A percentile compares a stretch with the other conserved stretches of the same genome.
These are phyloP conservation scores for Fomitopsis palustris DNA, from an alignment of 1,284 basidiomycete species.

Conservation along the genomic window DNA sequence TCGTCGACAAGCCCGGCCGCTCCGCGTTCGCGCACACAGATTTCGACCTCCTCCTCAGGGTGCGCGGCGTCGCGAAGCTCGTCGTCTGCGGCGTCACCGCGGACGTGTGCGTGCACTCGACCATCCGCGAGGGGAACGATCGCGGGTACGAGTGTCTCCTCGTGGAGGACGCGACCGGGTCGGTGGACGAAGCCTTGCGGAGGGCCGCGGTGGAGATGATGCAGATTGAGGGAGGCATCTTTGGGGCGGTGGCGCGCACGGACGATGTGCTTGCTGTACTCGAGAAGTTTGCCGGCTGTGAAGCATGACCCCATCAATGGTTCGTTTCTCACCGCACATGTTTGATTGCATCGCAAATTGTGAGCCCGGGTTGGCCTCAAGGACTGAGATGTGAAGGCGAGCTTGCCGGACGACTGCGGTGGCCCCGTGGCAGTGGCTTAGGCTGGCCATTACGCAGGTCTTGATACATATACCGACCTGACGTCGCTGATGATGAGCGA, in stretches of 20 bases:
- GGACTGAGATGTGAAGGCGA: no score
- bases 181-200: not conserved
- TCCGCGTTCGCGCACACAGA: slow-evolving; percentile 11
- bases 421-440: no score
- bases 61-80: slow-evolving; percentile 4
- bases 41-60: slow-evolving; percentile 8
- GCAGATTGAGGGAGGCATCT: slow-evolving; percentile 5
- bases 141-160: slow-evolving; percentile 7
- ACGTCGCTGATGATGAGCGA: no score
- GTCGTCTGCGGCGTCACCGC: slow-evolving; percentile 10
- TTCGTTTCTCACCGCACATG: no score
- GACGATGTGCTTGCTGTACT: slow-evolving; percentile 1
- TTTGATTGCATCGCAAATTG: no score
- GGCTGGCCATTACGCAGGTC: no score
- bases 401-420: no score
- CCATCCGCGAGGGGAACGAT: slow-evolving; percentile 10
- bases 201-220: slow-evolving; percentile 4
- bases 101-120: slow-evolving; percentile 10
- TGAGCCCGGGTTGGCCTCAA: no score
- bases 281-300: no score
- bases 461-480: no score
- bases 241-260: slow-evolving; percentile 5
- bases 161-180: slow-evolving; percentile 7
- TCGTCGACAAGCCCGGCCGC: slow-evolving; percentile 10
- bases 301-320: no score